Evolutionary conservation across 331 rosid species (phyloP).

Genomic region (Arachis monticola): DNA sequence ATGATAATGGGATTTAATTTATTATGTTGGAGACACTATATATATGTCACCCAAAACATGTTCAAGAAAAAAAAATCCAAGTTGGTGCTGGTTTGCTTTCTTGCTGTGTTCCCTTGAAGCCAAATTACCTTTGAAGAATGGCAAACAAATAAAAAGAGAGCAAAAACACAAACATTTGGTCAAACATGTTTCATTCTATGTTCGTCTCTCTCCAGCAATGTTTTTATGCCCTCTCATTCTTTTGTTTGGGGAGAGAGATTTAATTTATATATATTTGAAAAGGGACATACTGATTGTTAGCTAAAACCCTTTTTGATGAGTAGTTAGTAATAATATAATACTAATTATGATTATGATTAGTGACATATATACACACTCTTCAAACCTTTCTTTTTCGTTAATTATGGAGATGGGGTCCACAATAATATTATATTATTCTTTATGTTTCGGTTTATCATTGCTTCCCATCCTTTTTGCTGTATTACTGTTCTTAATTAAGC

Average conservation of each 20-base stretch:
- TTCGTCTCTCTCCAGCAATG: conserved; percentile 56
- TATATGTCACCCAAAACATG: conserved; percentile 90
- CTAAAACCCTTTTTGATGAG: conserved; percentile 41
- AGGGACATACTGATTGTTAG: conserved; percentile 23
- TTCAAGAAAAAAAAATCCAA: conserved; percentile 53
- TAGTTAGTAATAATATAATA: conserved; percentile 3
- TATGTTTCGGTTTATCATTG: conserved; percentile 19
- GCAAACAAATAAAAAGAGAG: conserved; percentile 43
- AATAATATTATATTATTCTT: conserved; percentile 37
- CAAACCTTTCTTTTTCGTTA: conserved; percentile 44
- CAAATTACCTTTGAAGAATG: conserved; percentile 43
- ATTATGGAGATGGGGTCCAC: conserved; percentile 74
- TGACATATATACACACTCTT: conserved; percentile 30
- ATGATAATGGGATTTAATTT: conserved; percentile 36
- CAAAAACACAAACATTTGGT: conserved; percentile 55
- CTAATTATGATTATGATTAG: conserved; percentile 43
- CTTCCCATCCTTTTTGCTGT: conserved; percentile 38
- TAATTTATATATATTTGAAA: background rate
- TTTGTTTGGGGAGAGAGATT: conserved; percentile 21
- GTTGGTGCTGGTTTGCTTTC: conserved; percentile 69
- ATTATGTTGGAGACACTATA: conserved; percentile 37
- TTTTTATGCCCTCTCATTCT: conserved; percentile 35
- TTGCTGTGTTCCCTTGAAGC: conserved; percentile 56
- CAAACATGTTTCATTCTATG: conserved; percentile 64
- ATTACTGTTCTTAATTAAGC: conserved; percentile 26